Evolutionary conservation across 2,329 filamentous ascomycete species (phyloP).

Genomic region (Tolypocladium album): DNA sequence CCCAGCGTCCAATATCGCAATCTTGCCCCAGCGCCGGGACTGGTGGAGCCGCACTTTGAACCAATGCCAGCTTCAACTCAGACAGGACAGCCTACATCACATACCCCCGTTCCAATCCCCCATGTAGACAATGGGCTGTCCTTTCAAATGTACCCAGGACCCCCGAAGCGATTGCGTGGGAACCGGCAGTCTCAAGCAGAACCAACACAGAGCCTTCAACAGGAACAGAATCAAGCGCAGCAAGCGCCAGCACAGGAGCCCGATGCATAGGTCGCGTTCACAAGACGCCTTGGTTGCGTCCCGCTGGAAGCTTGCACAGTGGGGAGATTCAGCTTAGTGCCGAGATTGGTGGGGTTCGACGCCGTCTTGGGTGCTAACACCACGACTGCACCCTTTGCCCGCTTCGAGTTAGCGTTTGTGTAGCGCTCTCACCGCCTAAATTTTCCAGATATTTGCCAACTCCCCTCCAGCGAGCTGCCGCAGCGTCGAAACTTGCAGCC

Average conservation of each 20-base stretch:
- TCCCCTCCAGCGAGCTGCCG: neutral
- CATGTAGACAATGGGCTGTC: constrained; percentile 4
- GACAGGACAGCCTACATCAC: constrained; percentile 11
- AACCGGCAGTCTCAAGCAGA: constrained; percentile 6
- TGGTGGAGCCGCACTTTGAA: constrained; percentile 17
- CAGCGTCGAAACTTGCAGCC: neutral
- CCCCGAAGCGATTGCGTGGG: constrained; percentile 18
- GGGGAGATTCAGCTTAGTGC: neutral
- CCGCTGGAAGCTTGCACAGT: neutral
- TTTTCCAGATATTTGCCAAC: constrained; percentile 14
- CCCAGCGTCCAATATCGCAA: neutral
- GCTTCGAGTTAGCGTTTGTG: neutral
- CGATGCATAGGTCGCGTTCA: neutral
- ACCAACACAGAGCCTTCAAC: neutral
- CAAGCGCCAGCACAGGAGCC: neutral
- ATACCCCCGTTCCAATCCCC: constrained; percentile 15
- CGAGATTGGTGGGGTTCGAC: neutral
- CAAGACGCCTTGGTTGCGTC: neutral
- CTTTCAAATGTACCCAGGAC: constrained; percentile 17
- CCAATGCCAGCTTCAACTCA: constrained; percentile 13
- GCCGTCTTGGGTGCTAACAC: neutral
- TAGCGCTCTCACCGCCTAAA: constrained; percentile 13
- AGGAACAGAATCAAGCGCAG: neutral
- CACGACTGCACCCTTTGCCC: too few relatives aligned
- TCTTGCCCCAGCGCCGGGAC: constrained; percentile 10